phyloP scores from a whole-genome alignment of 768 basidiomycete species.

The Xanthoconium purpureum region DNA sequence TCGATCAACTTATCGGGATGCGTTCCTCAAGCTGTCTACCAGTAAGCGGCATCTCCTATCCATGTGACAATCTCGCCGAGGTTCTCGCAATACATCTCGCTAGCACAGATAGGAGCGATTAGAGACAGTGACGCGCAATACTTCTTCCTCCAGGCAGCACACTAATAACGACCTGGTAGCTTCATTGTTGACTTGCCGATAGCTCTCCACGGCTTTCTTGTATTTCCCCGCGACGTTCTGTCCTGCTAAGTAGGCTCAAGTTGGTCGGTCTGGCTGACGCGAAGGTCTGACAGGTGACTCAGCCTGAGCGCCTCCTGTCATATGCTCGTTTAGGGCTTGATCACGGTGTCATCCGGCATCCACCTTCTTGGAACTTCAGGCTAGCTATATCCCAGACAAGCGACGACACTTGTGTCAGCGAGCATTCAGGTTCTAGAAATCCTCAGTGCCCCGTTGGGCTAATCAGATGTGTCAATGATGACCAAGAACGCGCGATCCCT shows the following conservation, averaged over 20 bases:
- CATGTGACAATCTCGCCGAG: not conserved
- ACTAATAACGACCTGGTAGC: conserved; percentile 26
- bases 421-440: not conserved
- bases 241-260: conserved; percentile 47
- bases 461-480: conserved; percentile 73
- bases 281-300: not conserved
- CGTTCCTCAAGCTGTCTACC: conserved; percentile 62
- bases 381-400: conserved; percentile 65
- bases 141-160: not conserved
- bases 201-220: conserved; percentile 65
- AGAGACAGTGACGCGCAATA: conserved; percentile 57
- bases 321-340: conserved; percentile 43
- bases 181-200: conserved; percentile 71
- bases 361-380: conserved; percentile 41
- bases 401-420: conserved; percentile 67
- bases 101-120: conserved; percentile 51
- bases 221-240: conserved; percentile 68
- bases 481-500: conserved; percentile 65
- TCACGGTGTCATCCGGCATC: conserved; percentile 40
- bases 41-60: conserved; percentile 32
- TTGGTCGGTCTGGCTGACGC: conserved; percentile 21
- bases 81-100: conserved; percentile 44
- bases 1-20: conserved; percentile 23
- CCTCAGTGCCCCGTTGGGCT: conserved; percentile 51
- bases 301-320: conserved; percentile 47